Conservation (phyloP, 2,329 filamentous ascomycete species). For the Leptosphaerulina australis region DNA sequence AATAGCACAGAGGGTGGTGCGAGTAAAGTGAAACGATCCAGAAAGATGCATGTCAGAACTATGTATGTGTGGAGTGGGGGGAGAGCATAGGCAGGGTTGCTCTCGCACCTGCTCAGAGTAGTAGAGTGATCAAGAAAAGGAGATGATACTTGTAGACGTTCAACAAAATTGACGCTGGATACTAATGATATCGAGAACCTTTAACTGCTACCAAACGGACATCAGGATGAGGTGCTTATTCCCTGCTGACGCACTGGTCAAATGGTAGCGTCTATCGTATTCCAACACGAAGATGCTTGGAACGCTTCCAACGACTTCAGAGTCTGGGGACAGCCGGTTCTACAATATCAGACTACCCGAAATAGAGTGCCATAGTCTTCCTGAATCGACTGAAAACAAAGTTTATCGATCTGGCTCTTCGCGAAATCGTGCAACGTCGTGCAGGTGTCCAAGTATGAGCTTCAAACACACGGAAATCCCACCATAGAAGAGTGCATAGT, state of each 20-base stretch:
- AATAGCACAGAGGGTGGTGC: constrained; percentile 12
- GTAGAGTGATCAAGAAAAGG: constrained; percentile 12
- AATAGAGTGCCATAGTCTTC: background rate
- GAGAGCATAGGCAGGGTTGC: constrained; percentile 13
- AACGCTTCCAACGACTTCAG: background rate
- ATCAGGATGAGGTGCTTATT: background rate
- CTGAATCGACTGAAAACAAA: constrained; percentile 7
- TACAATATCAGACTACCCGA: background rate
- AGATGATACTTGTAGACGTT: constrained; percentile 12
- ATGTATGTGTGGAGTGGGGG: constrained; percentile 9
- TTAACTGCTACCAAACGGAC: no score
- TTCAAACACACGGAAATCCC: constrained; percentile 3
- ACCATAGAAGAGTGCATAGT: background rate
- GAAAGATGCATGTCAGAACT: constrained; percentile 15
- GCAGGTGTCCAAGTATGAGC: constrained; percentile 1
- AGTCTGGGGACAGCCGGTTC: background rate
- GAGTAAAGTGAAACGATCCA: constrained; percentile 8
- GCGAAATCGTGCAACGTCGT: background rate
- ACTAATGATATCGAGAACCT: no score
- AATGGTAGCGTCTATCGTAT: background rate
- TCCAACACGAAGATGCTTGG: background rate
- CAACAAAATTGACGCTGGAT: no score
- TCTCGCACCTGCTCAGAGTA: constrained; percentile 13
- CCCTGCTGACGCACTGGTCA: background rate
- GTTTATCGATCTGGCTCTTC: background rate